These are phyloP conservation scores for Albugo candida DNA, from an alignment of 352 stramenopile genomes.

Conservation along the genomic window DNA sequence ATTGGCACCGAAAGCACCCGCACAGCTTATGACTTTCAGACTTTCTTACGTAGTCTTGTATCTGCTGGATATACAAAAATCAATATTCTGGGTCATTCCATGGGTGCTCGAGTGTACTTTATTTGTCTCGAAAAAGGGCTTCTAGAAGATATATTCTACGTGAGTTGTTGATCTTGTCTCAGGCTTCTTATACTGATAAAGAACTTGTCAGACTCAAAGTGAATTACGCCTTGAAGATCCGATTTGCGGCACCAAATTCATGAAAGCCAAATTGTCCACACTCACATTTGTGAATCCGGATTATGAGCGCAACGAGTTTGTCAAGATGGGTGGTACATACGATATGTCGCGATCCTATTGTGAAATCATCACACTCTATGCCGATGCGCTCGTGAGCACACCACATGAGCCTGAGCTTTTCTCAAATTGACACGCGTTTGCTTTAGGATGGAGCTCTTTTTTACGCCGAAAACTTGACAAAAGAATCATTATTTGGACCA, in stretches of 20 bases:
- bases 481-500: constrained; percentile 17
- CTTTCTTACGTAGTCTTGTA: constrained; percentile 37
- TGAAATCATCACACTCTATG: constrained; percentile 50
- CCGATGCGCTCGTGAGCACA: constrained; percentile 17
- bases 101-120: constrained; percentile 42
- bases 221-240: neutral
- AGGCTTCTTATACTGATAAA: constrained; percentile 20
- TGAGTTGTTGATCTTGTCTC: constrained; percentile 12
- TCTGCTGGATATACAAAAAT: constrained; percentile 36
- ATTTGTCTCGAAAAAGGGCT: constrained; percentile 20
- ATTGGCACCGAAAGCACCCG: constrained; percentile 13
- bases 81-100: constrained; percentile 46
- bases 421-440: too few species aligned
- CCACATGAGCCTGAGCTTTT: too few species aligned
- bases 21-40: constrained; percentile 18
- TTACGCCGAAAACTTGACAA: constrained; percentile 41
- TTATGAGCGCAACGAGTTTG: constrained; percentile 47
- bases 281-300: constrained; percentile 68
- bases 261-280: constrained; percentile 14
- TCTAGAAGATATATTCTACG: constrained; percentile 23
- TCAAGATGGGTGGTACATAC: constrained; percentile 30
- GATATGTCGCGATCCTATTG: constrained; percentile 29
- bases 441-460: constrained; percentile 37
- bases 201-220: constrained; percentile 5
- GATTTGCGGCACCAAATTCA: too few species aligned